Evolutionary conservation across 2,329 filamentous ascomycete species (phyloP), one percentile per base, ranked within the genome.

Genomic region (Epicoccum nigrum): DNA sequence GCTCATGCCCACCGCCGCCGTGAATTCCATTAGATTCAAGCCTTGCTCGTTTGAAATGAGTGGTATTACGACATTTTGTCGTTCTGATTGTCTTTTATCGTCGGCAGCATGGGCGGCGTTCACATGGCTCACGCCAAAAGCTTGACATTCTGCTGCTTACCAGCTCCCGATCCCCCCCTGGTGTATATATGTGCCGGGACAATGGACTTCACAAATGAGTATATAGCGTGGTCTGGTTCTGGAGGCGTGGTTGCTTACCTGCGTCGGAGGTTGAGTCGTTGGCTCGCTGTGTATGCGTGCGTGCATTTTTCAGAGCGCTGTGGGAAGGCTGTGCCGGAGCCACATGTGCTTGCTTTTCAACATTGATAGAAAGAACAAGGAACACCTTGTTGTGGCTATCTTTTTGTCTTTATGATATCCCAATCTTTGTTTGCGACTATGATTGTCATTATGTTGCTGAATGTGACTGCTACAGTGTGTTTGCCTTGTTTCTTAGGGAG

Each of bases 1-100:
- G 32, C 58, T 25, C 61, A 66, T 20, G 59, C 53, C 20, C 53
- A 59, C 35, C 56, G 60, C 37, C 56, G 63, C 30, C 63, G 59
- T 27, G 56, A 20, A 2, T 2, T 49, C 21, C 30, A 46, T 28
- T 54, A 40, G 33, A 20, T 20, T 6, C 13, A 8, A 12, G 4
- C 19, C 4, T 16, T 11, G 11, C 16, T 19, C 4, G 3, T 2
- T 6, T 27, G 11, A 6, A 27, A 6, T 27, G 6, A 11, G 23
- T 27, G 23, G 23, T 11, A 27, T 27, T 27, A 23, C 13, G 12
- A 13, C 28, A 21, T 15, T 20, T 44, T 35, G 28, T 30, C 15
- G 16, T 38, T 32, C 41, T 45, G 31, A 32, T 25, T 16, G 27
- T 49, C 28, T 7, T 25, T 35, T 49, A 49, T 49, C 51, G 35